phyloP scores from a whole-genome alignment of 1,284 basidiomycete genomes.

The Ustilago tritici region DNA sequence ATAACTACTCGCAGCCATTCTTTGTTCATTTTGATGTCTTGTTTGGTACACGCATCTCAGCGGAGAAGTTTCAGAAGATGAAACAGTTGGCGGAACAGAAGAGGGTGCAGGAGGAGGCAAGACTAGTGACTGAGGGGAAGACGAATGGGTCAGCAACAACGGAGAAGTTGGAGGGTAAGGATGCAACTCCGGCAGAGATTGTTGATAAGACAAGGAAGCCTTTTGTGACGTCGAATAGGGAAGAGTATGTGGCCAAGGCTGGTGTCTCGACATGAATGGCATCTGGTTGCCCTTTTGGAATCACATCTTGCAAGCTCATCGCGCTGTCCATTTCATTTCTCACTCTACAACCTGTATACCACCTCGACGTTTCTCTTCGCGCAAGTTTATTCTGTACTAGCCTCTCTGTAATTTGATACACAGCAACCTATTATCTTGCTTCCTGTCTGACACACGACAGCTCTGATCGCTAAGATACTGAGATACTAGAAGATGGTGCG shows the following conservation, averaged over 20 bases:
- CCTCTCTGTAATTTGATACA: background rate
- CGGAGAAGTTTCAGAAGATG: slow-evolving; percentile 67
- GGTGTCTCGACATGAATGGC: slow-evolving; percentile 29
- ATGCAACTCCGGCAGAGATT: slow-evolving; percentile 37
- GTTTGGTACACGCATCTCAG: slow-evolving; percentile 81
- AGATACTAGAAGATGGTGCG: background rate
- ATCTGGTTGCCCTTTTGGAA: background rate
- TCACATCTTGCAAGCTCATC: background rate
- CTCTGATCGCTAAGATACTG: too few species aligned
- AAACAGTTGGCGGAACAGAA: slow-evolving; percentile 45
- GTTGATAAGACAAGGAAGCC: slow-evolving; percentile 36
- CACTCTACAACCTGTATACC: slow-evolving; percentile 5
- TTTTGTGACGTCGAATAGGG: slow-evolving; percentile 39
- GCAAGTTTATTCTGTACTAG: background rate
- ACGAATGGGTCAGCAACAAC: background rate
- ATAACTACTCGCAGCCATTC: slow-evolving; percentile 95
- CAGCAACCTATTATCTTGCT: too few species aligned
- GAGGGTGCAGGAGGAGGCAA: slow-evolving; percentile 24
- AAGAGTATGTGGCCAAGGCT: slow-evolving; percentile 48
- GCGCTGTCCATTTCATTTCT: slow-evolving; percentile 1
- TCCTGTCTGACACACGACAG: too few species aligned
- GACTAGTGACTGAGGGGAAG: background rate
- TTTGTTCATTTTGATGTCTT: slow-evolving; percentile 74
- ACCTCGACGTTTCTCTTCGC: background rate
- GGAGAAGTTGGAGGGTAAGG: slow-evolving; percentile 13